Conservation (phyloP, 2,329 filamentous ascomycete genomes). For the Chrysoporthe puriensis region DNA sequence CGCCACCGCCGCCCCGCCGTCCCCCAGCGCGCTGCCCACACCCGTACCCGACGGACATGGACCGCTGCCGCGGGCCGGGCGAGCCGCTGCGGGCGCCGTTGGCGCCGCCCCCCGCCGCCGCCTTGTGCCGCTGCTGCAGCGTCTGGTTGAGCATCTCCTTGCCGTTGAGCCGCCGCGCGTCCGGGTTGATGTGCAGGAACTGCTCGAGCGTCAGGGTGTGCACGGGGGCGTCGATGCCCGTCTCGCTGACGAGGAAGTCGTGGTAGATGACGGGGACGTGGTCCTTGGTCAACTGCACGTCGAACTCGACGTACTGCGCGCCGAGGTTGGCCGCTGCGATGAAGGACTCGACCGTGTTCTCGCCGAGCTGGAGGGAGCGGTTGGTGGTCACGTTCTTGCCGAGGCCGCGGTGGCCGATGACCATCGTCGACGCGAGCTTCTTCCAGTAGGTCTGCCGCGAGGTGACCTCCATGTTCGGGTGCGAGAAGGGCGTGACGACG, state of each 20-base stretch:
- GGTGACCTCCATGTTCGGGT: conserved; percentile 91
- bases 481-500: conserved; percentile 90
- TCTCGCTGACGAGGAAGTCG: conserved; percentile 97
- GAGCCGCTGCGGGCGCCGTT: neutral
- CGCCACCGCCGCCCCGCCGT: conserved; percentile 42
- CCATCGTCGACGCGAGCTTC: conserved; percentile 85
- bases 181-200: conserved; percentile 83
- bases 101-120: neutral
- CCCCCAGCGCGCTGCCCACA: conserved; percentile 39
- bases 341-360: conserved; percentile 95
- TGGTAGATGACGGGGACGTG: conserved; percentile 98
- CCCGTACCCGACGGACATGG: conserved; percentile 58
- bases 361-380: conserved; percentile 88
- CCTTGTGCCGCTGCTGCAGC: conserved; percentile 37
- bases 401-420: conserved; percentile 72
- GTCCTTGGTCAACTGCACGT: conserved; percentile 98
- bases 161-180: conserved; percentile 52
- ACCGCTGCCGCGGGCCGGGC: conserved; percentile 47
- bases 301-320: conserved; percentile 74
- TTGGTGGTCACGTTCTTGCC: conserved; percentile 88
- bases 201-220: conserved; percentile 94
- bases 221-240: conserved; percentile 93
- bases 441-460: conserved; percentile 96
- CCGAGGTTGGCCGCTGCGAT: conserved; percentile 94
- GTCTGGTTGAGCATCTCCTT: conserved; percentile 38